Percentiles rank a stretch among this genome's conserved stretches.
phyloP scores from a whole-genome alignment of 2,329 filamentous ascomycete genomes.

The Magnaporthiopsis incrustans region DNA sequence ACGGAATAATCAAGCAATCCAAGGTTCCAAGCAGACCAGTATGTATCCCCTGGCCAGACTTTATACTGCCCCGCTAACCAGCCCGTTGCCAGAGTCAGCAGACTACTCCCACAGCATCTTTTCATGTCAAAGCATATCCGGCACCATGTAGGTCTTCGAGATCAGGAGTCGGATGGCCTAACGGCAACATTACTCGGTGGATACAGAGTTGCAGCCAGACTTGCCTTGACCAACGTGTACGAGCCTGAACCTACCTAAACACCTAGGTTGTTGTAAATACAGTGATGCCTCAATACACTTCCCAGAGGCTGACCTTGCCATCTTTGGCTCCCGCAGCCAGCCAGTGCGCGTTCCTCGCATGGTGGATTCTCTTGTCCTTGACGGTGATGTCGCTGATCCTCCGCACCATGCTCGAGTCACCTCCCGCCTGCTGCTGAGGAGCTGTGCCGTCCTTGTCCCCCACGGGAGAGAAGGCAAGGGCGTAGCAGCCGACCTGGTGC shows the following conservation, averaged over 20 bases:
- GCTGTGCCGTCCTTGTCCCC: not conserved
- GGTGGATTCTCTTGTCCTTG: slow-evolving; percentile 53
- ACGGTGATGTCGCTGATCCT: slow-evolving; percentile 37
- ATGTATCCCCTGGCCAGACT: not conserved
- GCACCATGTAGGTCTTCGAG: too few species aligned
- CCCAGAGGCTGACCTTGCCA: slow-evolving; percentile 92
- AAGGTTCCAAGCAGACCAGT: not conserved
- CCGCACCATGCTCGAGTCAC: slow-evolving; percentile 12
- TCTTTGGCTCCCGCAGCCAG: slow-evolving; percentile 87
- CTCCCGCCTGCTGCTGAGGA: not conserved
- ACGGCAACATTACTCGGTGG: not conserved
- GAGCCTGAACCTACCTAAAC: not conserved
- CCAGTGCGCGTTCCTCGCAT: slow-evolving; percentile 73
- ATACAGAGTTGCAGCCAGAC: not conserved
- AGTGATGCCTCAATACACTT: slow-evolving; percentile 60
- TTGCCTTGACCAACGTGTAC: too few species aligned
- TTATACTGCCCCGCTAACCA: not conserved
- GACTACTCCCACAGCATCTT: too few species aligned
- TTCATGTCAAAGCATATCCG: too few species aligned
- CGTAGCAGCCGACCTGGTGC: slow-evolving; percentile 84
- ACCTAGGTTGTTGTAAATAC: not conserved
- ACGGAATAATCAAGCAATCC: not conserved
- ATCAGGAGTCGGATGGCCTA: too few species aligned
- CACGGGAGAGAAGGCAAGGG: slow-evolving; percentile 60
- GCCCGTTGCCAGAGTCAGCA: not conserved